Conservation (phyloP, 2,329 filamentous ascomycete genomes). For the Colletotrichum sp. region DNA sequence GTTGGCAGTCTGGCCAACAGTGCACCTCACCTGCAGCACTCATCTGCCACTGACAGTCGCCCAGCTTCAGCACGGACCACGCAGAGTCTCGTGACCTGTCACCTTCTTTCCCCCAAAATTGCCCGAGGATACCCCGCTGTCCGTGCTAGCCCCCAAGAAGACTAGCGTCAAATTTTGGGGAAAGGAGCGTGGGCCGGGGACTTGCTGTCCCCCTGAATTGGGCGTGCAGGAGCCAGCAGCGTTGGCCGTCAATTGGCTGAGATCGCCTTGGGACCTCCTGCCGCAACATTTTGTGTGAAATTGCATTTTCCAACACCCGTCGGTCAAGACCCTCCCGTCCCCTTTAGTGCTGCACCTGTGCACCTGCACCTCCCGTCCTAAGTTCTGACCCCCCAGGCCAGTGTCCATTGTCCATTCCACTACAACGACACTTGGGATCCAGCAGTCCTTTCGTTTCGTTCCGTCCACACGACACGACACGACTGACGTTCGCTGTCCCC, state of each 20-base stretch:
- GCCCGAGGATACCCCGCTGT: constrained; percentile 16
- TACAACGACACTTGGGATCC: constrained; percentile 22
- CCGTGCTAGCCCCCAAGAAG: background rate
- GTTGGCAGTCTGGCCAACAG: background rate
- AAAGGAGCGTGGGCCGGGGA: constrained; percentile 21
- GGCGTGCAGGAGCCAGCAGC: constrained; percentile 11
- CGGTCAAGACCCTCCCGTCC: constrained; percentile 25
- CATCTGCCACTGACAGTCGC: background rate
- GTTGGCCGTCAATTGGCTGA: constrained; percentile 25
- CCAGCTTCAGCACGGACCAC: constrained; percentile 11
- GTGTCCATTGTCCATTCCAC: constrained; percentile 5
- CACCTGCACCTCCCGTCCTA: constrained; percentile 20
- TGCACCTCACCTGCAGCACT: background rate
- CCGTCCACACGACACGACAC: constrained; percentile 9
- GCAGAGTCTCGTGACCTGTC: constrained; percentile 20
- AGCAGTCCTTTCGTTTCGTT: constrained; percentile 19
- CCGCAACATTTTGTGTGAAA: constrained; percentile 44
- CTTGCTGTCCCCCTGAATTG: constrained; percentile 26
- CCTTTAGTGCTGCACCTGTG: constrained; percentile 15
- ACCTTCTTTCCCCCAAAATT: constrained; percentile 4
- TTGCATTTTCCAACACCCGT: constrained; percentile 35
- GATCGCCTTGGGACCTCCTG: constrained; percentile 20
- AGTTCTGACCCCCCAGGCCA: background rate
- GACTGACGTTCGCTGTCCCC: constrained; percentile 14
- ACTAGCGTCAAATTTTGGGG: constrained; percentile 12